Evolutionary conservation across 2,329 filamentous ascomycete genomes (phyloP).

Genomic region (Scleromitrula shiraiana): DNA sequence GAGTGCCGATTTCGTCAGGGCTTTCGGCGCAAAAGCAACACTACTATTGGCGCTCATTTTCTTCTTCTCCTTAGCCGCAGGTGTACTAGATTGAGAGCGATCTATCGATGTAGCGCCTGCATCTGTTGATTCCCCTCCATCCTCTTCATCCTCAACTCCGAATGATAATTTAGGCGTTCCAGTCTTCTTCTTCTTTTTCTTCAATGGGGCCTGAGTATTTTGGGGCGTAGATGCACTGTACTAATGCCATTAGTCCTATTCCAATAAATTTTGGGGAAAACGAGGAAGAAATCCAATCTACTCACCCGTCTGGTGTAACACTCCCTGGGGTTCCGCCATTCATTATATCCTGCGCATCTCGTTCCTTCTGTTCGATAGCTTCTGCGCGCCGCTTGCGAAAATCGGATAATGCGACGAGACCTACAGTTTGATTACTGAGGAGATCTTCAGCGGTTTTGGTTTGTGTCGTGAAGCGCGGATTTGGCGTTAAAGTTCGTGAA

Average conservation of each 20-base stretch:
- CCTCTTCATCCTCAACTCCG: slow-evolving; percentile 44
- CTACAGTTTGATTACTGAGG: slow-evolving; percentile 46
- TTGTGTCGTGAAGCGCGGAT: slow-evolving; percentile 28
- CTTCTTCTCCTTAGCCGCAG: slow-evolving; percentile 25
- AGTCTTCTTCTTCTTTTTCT: slow-evolving; percentile 39
- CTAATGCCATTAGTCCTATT: slow-evolving; percentile 25
- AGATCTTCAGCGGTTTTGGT: slow-evolving; percentile 30
- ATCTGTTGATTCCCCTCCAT: slow-evolving; percentile 29
- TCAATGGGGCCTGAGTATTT: slow-evolving; percentile 25
- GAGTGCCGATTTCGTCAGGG: slow-evolving; percentile 66
- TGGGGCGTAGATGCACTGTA: slow-evolving; percentile 36
- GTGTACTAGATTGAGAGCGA: slow-evolving; percentile 27
- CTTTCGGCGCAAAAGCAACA: slow-evolving; percentile 61
- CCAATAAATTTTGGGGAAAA: background rate
- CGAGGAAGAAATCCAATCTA: slow-evolving; percentile 6
- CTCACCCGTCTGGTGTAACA: slow-evolving; percentile 47
- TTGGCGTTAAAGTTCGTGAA: slow-evolving; percentile 26
- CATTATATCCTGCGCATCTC: slow-evolving; percentile 62
- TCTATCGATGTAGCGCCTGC: slow-evolving; percentile 31
- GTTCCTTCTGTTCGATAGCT: slow-evolving; percentile 83
- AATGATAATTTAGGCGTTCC: slow-evolving; percentile 51
- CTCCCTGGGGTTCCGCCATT: slow-evolving; percentile 25
- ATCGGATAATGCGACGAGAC: slow-evolving; percentile 83
- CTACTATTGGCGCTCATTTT: slow-evolving; percentile 56
- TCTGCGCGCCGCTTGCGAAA: slow-evolving; percentile 94